Base-by-base conservation (phyloP, 495 filamentous ascomycete species). In the Wilcoxina mikolae region DNA sequence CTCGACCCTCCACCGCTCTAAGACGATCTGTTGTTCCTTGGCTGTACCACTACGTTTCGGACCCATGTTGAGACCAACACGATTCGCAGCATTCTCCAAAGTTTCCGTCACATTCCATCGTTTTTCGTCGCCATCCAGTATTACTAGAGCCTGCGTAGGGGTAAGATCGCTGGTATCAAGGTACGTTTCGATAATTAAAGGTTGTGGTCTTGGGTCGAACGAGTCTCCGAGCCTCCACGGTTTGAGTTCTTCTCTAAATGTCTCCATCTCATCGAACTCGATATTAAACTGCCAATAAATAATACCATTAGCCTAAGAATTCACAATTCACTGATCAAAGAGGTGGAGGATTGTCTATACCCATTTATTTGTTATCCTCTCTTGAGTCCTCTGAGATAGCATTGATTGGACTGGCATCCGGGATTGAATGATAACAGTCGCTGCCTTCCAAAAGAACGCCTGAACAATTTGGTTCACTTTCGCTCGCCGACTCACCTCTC, bases 401-500 rank as follows among this genome's bases (percentile, higher is more conserved):
- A 77, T 72, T 17, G 77, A 83, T 24, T 80, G 78, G 9, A 87
- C 74, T 43, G 78, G 73, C 45, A 87, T 76, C 50, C 91, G 77
- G 28, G 86, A 81, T 50, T 88, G 81, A 17, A 95, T 69, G 47
- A 98, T 83, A 35, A 91, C 78, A 54, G 91, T 77, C 53, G 87
- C 85, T 31, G 85, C 82, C 72, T 96, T 98, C 49, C 76, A 80
- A 68, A 87, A 83, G 67, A 93, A 94, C 65, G 94, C 94, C 87
- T 96, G 68, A 41, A 66, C 60, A 54, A 66, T 59, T 46, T 65
- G 63, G 26, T 66, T 66, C 46, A 65, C 63, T 55, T 56, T 61
- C n/a, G 62, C 62, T 58, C 58, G 60, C 35, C 12, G 35, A 39
- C 20, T 18, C 35, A n/a, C 35, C 29, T 49, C 27, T 15, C 24